Evolutionary conservation across 1,139 yeast genomes (phyloP).

Genomic region (Casaregolazyma lundiana): DNA sequence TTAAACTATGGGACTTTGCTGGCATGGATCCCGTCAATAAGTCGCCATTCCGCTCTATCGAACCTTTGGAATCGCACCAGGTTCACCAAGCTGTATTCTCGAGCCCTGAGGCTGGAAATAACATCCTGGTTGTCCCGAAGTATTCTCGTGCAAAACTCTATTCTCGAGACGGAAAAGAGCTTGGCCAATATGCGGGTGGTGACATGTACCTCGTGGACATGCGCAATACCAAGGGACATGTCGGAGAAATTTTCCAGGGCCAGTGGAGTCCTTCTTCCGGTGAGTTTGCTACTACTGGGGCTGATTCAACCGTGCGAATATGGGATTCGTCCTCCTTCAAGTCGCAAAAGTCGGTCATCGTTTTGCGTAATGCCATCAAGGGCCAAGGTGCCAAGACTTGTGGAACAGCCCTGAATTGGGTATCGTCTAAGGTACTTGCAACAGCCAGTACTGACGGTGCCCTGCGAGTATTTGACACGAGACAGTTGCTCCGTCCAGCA

Average conservation of each 20-base stretch:
- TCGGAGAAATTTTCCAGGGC: slow-evolving; percentile 32
- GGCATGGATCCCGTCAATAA: slow-evolving; percentile 31
- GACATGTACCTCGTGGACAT: slow-evolving; percentile 38
- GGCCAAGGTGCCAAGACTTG: slow-evolving; percentile 23
- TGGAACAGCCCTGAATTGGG: slow-evolving; percentile 24
- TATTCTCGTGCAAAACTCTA: slow-evolving; percentile 27
- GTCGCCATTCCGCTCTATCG: slow-evolving; percentile 29
- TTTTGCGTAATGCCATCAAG: slow-evolving; percentile 23
- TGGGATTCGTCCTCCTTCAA: slow-evolving; percentile 32
- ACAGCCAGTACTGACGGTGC: slow-evolving; percentile 30
- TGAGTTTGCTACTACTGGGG: slow-evolving; percentile 30
- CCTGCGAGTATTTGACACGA: slow-evolving; percentile 30
- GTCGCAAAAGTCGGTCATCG: slow-evolving; percentile 30
- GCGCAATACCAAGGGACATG: slow-evolving; percentile 38
- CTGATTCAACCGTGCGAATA: slow-evolving; percentile 35
- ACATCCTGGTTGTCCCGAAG: slow-evolving; percentile 28
- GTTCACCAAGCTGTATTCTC: slow-evolving; percentile 27
- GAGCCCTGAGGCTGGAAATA: slow-evolving; percentile 20
- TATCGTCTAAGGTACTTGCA: slow-evolving; percentile 22
- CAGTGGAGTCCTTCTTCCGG: slow-evolving; percentile 31
- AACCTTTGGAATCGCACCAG: slow-evolving; percentile 31
- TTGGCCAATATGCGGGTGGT: slow-evolving; percentile 32
- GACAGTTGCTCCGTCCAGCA: slow-evolving; percentile 30
- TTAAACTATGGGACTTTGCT: slow-evolving; percentile 34
- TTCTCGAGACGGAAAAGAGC: slow-evolving; percentile 27